A percentile compares a stretch with the other conserved stretches of the same genome.
Conservation (phyloP, 1,284 basidiomycete species). For the Fistulinella cinereoalba region DNA sequence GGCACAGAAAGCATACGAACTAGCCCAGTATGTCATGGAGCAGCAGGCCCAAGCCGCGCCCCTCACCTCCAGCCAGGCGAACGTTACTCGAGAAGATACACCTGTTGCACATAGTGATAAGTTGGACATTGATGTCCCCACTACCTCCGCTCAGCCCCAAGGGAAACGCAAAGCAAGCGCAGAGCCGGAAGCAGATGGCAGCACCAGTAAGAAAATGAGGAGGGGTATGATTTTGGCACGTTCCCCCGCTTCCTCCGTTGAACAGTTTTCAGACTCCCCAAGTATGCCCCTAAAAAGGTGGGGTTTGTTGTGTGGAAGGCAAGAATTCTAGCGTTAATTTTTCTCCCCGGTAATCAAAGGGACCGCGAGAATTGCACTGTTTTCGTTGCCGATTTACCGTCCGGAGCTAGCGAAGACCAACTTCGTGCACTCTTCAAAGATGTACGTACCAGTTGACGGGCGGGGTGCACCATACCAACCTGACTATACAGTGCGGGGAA, state of each 20-base stretch:
- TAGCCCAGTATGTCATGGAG: slow-evolving; percentile 46
- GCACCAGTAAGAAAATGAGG: slow-evolving; percentile 61
- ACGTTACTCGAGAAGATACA: slow-evolving; percentile 3
- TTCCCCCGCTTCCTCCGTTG: slow-evolving; percentile 2
- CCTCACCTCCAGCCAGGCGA: slow-evolving; percentile 30
- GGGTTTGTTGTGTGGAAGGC: slow-evolving; percentile 9
- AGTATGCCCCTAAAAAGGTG: slow-evolving; percentile 61
- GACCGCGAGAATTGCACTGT: slow-evolving; percentile 96
- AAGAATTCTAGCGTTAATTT: not conserved
- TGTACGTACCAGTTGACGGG: slow-evolving; percentile 46
- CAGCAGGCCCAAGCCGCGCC: slow-evolving; percentile 42
- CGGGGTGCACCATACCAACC: slow-evolving; percentile 7
- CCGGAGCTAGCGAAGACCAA: slow-evolving; percentile 59
- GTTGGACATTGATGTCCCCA: slow-evolving; percentile 54
- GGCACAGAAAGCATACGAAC: slow-evolving; percentile 54
- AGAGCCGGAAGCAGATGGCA: slow-evolving; percentile 32
- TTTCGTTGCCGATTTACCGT: slow-evolving; percentile 75
- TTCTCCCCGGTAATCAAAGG: slow-evolving; percentile 39
- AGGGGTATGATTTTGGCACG: slow-evolving; percentile 42
- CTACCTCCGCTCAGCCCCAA: slow-evolving; percentile 33
- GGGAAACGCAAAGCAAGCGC: slow-evolving; percentile 68
- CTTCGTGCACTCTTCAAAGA: slow-evolving; percentile 81
- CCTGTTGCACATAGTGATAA: slow-evolving; percentile 9
- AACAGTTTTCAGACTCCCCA: slow-evolving; percentile 39
- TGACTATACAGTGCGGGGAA: slow-evolving; percentile 67